phyloP scores from a whole-genome alignment of 2,329 filamentous ascomycete species.

The Xylaria sp. region DNA sequence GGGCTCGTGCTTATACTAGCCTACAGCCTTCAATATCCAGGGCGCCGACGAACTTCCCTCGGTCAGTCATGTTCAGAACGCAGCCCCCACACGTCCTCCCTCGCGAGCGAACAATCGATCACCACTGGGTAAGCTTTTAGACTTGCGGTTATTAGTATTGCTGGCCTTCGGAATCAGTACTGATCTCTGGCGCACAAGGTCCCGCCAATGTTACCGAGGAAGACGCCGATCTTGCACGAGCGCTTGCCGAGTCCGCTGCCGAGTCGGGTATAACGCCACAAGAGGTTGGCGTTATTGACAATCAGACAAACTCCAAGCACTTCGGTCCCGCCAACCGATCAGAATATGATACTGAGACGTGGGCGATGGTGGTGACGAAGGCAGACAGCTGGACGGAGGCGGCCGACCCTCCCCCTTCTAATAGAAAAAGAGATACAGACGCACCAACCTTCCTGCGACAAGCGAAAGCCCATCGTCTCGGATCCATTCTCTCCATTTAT shows the following conservation, averaged over 20 bases:
- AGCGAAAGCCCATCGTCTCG: slow-evolving; percentile 56
- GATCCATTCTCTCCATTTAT: slow-evolving; percentile 66
- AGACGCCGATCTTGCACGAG: slow-evolving; percentile 66
- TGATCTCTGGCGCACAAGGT: slow-evolving; percentile 50
- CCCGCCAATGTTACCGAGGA: slow-evolving; percentile 55
- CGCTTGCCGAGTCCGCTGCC: slow-evolving; percentile 64
- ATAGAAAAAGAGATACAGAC: slow-evolving; percentile 55
- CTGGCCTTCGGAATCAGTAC: slow-evolving; percentile 29
- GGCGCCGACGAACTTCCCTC: slow-evolving; percentile 57
- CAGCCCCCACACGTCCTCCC: slow-evolving; percentile 69
- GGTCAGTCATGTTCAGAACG: slow-evolving; percentile 53
- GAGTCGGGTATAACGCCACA: slow-evolving; percentile 62
- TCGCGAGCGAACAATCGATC: slow-evolving; percentile 68
- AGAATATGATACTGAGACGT: slow-evolving; percentile 65
- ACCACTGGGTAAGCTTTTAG: slow-evolving; percentile 62
- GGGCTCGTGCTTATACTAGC: slow-evolving; percentile 27
- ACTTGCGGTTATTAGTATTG: slow-evolving; percentile 57
- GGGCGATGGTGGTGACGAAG: slow-evolving; percentile 65
- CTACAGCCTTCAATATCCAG: slow-evolving; percentile 66
- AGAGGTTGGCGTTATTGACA: slow-evolving; percentile 61
- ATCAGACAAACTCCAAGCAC: slow-evolving; percentile 53
- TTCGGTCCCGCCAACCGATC: slow-evolving; percentile 69
- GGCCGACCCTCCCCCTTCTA: slow-evolving; percentile 55
- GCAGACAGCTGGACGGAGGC: slow-evolving; percentile 43
- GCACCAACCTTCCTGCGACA: slow-evolving; percentile 63